A percentile compares a stretch with the other conserved stretches of the same genome.
These are phyloP conservation scores for Aegilops bicornis DNA, from an alignment of 176 grass and related monocot genomes.

Conservation along the genomic window DNA sequence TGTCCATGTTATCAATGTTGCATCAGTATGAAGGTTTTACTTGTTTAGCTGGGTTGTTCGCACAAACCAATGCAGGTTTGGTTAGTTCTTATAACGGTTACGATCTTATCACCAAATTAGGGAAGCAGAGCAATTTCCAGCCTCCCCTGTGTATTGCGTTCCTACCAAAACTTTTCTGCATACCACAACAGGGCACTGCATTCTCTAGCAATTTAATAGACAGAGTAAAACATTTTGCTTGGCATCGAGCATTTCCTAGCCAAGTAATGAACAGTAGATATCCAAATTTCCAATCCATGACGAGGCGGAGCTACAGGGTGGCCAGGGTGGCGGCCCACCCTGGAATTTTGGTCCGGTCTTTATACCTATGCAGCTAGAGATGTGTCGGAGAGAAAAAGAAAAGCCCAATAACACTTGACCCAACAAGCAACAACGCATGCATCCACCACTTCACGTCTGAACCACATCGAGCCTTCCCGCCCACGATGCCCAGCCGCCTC, in stretches of 20 bases:
- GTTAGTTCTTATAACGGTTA: not conserved
- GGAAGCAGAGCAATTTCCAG: not conserved
- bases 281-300: not conserved
- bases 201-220: not conserved
- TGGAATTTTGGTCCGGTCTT: no score
- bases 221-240: not conserved
- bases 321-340: no score
- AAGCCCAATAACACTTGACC: no score
- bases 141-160: not conserved
- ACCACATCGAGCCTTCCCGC: no score
- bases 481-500: no score
- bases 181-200: not conserved
- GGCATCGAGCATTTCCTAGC: not conserved
- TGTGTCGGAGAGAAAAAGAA: no score
- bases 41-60: not conserved
- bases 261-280: not conserved
- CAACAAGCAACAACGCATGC: no score
- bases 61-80: not conserved
- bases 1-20: not conserved
- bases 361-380: no score
- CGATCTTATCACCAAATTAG: not conserved
- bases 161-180: slow-evolving; percentile 4
- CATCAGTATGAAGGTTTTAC: not conserved
- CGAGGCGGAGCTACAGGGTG: no score
- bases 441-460: no score